Percentiles rank a stretch among this genome's conserved stretches.
Evolutionary conservation across 2,329 filamentous ascomycete genomes (phyloP).

Genomic region (Capronia coronata): DNA sequence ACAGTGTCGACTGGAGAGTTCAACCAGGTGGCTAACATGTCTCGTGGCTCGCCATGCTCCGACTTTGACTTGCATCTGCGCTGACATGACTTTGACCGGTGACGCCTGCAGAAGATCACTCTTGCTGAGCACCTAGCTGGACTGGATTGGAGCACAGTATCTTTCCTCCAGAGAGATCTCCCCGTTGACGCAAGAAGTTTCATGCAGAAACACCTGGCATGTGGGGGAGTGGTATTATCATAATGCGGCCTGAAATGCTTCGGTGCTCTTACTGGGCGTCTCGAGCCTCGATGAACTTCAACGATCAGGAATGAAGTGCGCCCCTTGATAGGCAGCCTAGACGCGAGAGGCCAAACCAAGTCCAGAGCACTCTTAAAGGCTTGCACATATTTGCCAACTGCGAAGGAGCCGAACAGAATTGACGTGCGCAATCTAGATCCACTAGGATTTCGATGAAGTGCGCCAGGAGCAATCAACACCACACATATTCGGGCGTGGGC

Average conservation of each 20-base stretch:
- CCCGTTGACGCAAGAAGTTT: conserved; percentile 14
- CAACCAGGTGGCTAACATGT: background rate
- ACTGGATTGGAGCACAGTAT: background rate
- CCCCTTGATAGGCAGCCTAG: conserved; percentile 15
- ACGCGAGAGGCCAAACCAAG: conserved; percentile 7
- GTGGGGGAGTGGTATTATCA: conserved; percentile 19
- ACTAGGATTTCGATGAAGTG: background rate
- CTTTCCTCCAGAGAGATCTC: conserved; percentile 5
- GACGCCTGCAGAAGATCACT: conserved; percentile 9
- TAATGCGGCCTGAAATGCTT: conserved; percentile 4
- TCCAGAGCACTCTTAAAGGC: background rate
- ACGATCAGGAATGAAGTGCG: background rate
- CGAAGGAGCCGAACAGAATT: conserved; percentile 1
- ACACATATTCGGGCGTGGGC: conserved; percentile 4
- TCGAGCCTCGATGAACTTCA: background rate
- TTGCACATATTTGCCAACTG: background rate
- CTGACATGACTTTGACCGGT: conserved; percentile 21
- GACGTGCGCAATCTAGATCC: conserved; percentile 17
- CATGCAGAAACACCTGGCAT: conserved; percentile 18
- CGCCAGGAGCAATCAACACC: conserved; percentile 1
- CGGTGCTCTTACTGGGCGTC: background rate
- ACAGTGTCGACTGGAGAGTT: conserved; percentile 2
- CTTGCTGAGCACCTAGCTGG: background rate
- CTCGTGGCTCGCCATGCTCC: conserved; percentile 8
- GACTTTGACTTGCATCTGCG: conserved; percentile 13